Base-by-base conservation (phyloP, 2,329 filamentous ascomycete genomes). In the Botrytis pseudocinerea region DNA sequence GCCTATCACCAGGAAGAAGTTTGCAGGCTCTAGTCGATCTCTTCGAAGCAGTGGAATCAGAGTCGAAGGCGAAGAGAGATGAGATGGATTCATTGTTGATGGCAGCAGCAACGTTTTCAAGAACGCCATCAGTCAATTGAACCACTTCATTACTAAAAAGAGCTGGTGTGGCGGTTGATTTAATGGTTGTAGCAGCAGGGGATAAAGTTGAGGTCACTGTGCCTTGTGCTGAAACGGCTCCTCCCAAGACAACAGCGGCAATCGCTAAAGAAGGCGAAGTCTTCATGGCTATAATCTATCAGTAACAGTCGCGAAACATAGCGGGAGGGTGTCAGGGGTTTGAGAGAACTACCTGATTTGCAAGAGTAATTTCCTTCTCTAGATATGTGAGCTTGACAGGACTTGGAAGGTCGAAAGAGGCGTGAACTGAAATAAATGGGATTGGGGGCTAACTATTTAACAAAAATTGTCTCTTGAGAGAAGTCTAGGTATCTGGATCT, bases 81-180 rank as follows among this genome's bases (percentile, higher is more conserved):
- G 66, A 61, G 7, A 69, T 69, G 1, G 74, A 70, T 46, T 66
- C 51, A 59, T 74, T 76, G 35, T 48, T 72, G 18, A 74, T 70
- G 25, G 75, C 60, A 61, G 40, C 59, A 14, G 74, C 71, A 32
- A 77, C 48, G 57, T 73, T 75, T 7, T 74, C 71, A 28, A 77
- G 74, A 20, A 76, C 73, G 18, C 51, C 72, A 32, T 77, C 74
- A 40, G 76, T 78, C 57, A 78, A 66, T 44, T 78, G 76, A 57
- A 75, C 22, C 40, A 51, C 71, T 65, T 78, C 76, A 12, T 63
- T 63, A 18, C 54, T 2, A 44, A 76, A 76, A 28, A 73, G 71
- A 59, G 64, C 20, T 7, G 69, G 51, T 35, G 38, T 69, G 42
- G 54, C n/a, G 20, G n/a, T 35, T 32, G 66, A 44, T n/a, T n/a